phyloP scores from a whole-genome alignment of 148 eudicot species.

The Suaeda aralocaspica region DNA sequence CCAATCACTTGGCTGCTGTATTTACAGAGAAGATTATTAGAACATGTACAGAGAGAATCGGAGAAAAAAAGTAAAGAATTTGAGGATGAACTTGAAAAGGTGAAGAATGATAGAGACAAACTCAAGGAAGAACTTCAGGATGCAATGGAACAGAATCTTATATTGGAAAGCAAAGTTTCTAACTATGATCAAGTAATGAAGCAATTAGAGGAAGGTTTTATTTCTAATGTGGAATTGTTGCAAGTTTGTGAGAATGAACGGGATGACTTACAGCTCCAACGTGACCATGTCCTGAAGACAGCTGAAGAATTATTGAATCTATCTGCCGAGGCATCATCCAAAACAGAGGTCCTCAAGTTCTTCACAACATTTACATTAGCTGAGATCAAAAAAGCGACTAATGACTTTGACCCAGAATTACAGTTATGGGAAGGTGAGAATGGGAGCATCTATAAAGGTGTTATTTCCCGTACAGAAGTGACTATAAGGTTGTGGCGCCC shows the following conservation, averaged over 20 bases:
- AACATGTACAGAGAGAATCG: slow-evolving; percentile 20
- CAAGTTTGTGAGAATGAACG: slow-evolving; percentile 32
- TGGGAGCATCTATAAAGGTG: slow-evolving; percentile 34
- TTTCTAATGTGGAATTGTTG: slow-evolving; percentile 28
- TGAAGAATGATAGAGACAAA: slow-evolving; percentile 23
- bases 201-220: slow-evolving; percentile 29
- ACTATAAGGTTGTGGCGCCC: slow-evolving; percentile 57
- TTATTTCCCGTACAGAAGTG: slow-evolving; percentile 46
- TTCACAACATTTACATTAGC: slow-evolving; percentile 27
- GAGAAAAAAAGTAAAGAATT: slow-evolving; percentile 21
- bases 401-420: slow-evolving; percentile 27
- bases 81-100: slow-evolving; percentile 27
- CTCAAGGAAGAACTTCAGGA: slow-evolving; percentile 25
- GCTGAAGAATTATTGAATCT: slow-evolving; percentile 35
- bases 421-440: slow-evolving; percentile 32
- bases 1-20: slow-evolving; percentile 8
- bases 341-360: slow-evolving; percentile 12
- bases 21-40: slow-evolving; percentile 24
- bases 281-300: slow-evolving; percentile 31
- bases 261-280: slow-evolving; percentile 32
- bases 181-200: slow-evolving; percentile 31
- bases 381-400: slow-evolving; percentile 32
- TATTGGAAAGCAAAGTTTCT: slow-evolving; percentile 23
- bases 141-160: slow-evolving; percentile 27
- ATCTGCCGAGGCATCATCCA: slow-evolving; percentile 22